Evolutionary conservation across 306 rosid species (phyloP).

Genomic region (Vachellia collinsii): DNA sequence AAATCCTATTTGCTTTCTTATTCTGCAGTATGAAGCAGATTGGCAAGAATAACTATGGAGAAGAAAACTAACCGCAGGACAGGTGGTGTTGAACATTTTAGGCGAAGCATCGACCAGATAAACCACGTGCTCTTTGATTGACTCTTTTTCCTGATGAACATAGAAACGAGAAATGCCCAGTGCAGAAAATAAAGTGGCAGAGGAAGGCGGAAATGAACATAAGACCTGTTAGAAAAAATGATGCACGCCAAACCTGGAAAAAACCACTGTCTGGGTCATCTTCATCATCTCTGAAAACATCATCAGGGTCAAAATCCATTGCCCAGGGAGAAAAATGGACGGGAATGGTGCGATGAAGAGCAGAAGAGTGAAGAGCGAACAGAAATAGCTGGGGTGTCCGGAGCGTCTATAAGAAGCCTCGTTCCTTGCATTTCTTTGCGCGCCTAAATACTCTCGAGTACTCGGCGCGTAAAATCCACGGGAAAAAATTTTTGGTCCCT

Average conservation of each 20-base stretch:
- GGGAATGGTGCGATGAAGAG: background rate
- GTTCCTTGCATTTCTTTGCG: background rate
- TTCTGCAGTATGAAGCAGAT: background rate
- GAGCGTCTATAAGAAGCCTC: background rate
- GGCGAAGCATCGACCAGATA: conserved; percentile 92
- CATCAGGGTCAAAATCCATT: conserved; percentile 85
- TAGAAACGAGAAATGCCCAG: background rate
- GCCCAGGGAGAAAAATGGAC: background rate
- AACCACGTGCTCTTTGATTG: conserved; percentile 70
- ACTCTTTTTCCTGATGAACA: conserved; percentile 57
- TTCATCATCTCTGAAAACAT: conserved; percentile 86
- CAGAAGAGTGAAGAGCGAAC: background rate
- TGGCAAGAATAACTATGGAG: background rate
- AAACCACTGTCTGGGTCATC: conserved; percentile 59
- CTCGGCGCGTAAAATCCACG: background rate
- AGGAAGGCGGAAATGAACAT: too few relatives aligned
- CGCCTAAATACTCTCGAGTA: background rate
- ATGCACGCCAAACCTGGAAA: conserved; percentile 42
- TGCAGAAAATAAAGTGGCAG: background rate
- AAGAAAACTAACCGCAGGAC: conserved; percentile 53
- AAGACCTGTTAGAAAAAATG: background rate
- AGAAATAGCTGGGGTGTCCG: background rate
- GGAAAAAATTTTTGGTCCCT: too few relatives aligned
- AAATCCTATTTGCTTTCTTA: background rate
- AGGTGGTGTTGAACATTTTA: conserved; percentile 68